Percentiles rank a stretch among this genome's conserved stretches.
These are phyloP conservation scores for Penicillium longicatenatum DNA, from an alignment of 495 filamentous ascomycete genomes.

Conservation along the genomic window DNA sequence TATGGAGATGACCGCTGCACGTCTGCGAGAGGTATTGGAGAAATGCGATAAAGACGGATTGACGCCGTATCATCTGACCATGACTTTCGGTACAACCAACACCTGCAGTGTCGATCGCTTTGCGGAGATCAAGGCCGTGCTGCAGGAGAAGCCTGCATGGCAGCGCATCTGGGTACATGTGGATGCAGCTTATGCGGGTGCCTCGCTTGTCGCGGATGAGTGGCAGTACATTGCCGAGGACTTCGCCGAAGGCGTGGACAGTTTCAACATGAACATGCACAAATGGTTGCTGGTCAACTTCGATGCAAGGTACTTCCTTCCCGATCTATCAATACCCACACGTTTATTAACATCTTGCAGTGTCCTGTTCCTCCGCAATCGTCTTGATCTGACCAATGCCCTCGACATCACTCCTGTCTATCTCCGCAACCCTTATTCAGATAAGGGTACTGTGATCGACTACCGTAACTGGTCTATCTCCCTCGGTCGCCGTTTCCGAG, in stretches of 20 bases:
- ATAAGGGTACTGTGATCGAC: conserved; percentile 86
- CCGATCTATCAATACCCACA: background rate
- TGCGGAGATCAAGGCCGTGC: conserved; percentile 63
- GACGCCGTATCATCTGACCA: conserved; percentile 82
- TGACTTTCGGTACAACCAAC: conserved; percentile 85
- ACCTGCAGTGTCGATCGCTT: conserved; percentile 88
- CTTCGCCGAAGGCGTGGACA: conserved; percentile 70
- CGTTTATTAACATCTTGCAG: conserved; percentile 36
- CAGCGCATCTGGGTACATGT: conserved; percentile 85
- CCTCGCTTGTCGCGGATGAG: conserved; percentile 78
- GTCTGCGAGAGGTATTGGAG: conserved; percentile 60
- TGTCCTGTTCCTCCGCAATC: conserved; percentile 74
- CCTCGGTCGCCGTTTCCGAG: conserved; percentile 86
- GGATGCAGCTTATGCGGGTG: conserved; percentile 94
- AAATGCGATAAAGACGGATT: conserved; percentile 64
- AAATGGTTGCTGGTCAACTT: conserved; percentile 98
- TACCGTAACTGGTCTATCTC: conserved; percentile 99
- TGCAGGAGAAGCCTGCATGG: conserved; percentile 60
- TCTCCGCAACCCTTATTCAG: conserved; percentile 76
- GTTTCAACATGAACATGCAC: conserved; percentile 95
- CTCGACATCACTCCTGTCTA: conserved; percentile 84
- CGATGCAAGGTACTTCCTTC: conserved; percentile 63
- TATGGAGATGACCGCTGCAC: conserved; percentile 69
- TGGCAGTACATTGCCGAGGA: conserved; percentile 68
- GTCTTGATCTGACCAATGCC: conserved; percentile 72